A percentile compares a stretch with the other conserved stretches of the same genome.
Conservation (phyloP, 805 yeast genomes). For the Candida michaelii region DNA sequence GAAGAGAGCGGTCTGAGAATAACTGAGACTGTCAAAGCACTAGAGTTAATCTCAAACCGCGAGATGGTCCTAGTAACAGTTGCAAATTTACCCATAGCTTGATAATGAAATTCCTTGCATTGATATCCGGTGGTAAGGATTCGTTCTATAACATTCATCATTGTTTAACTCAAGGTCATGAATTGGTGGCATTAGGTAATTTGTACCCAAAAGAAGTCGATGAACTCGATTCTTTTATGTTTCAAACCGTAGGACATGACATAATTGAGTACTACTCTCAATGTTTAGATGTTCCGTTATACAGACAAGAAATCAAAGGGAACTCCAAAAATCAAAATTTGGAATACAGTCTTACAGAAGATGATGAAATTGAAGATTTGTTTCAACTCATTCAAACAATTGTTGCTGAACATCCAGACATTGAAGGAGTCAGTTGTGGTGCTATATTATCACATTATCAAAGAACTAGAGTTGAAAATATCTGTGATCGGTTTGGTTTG, state of each 20-base stretch:
- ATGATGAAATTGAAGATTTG: constrained; percentile 90
- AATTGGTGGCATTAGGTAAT: constrained; percentile 81
- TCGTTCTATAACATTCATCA: constrained; percentile 88
- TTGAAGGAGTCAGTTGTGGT: constrained; percentile 90
- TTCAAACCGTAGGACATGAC: constrained; percentile 94
- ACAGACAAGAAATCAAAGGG: constrained; percentile 64
- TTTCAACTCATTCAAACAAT: constrained; percentile 52
- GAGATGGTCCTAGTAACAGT: constrained; percentile 1
- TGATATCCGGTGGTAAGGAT: constrained; percentile 95
- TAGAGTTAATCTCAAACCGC: constrained; percentile 2
- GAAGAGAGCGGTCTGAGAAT: background rate
- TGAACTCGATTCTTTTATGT: constrained; percentile 94
- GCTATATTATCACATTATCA: constrained; percentile 96
- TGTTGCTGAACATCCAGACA: constrained; percentile 57
- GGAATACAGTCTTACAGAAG: constrained; percentile 64
- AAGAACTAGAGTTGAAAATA: constrained; percentile 89
- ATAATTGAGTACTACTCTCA: constrained; percentile 62
- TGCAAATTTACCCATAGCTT: background rate
- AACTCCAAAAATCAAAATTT: constrained; percentile 60
- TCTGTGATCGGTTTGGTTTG: constrained; percentile 71
- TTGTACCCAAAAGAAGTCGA: constrained; percentile 48
- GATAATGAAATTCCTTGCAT: constrained; percentile 84
- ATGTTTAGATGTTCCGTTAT: constrained; percentile 80
- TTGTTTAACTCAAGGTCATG: constrained; percentile 83
- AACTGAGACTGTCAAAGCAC: background rate